Base-by-base conservation (phyloP, 2,329 filamentous ascomycete species). In the Arthrobotrys conoides region DNA sequence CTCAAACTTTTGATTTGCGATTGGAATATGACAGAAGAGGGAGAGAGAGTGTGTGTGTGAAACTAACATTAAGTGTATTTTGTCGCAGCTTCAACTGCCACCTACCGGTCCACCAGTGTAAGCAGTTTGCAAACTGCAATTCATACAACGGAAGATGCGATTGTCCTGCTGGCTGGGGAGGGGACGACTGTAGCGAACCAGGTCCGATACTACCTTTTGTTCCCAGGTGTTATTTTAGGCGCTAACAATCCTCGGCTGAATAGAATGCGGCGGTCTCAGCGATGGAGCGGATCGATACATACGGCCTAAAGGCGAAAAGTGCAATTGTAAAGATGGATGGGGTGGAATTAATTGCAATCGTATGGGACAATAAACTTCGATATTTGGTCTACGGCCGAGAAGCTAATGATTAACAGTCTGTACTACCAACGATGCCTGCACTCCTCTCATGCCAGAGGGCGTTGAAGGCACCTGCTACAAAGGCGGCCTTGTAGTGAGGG, bases 281-380 rank as follows among this genome's bases (percentile, higher is more conserved):
- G 91, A 93, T 82, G 94, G 88, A 81, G 10, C 14, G 20, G 90
- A 98, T 82, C 89, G 96, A 81, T 89, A 91, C 22, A 91, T 93
- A 83, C 90, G 96, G 83, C 86, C 90, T 66, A 64, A 67, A 20
- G 90, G 89, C 80, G 88, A 90, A 73, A 86, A 87, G 48, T 99
- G 96, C 85, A 87, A 93, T 49, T 99, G 96, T 84, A 92, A 94
- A 83, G 92, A 97, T 44, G 96, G 96, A 71, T 99, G 96, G 96
- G 89, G 89, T 48, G 96, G 96, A 80, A 95, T 99, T 86, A 99
- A 99, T 87, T 99, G 96, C 89, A 99, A 96, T 83, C 76, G 82
- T 82, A 80, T 38, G 81, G 70, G 55, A 71, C 44, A 18, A 20
- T 53, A 20, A 18, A 20, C 14, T 57, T 24, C 30, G 16, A 24